Evolutionary conservation across 2,329 filamentous ascomycete species (phyloP).

Genomic region (Verticillium alfalfae): DNA sequence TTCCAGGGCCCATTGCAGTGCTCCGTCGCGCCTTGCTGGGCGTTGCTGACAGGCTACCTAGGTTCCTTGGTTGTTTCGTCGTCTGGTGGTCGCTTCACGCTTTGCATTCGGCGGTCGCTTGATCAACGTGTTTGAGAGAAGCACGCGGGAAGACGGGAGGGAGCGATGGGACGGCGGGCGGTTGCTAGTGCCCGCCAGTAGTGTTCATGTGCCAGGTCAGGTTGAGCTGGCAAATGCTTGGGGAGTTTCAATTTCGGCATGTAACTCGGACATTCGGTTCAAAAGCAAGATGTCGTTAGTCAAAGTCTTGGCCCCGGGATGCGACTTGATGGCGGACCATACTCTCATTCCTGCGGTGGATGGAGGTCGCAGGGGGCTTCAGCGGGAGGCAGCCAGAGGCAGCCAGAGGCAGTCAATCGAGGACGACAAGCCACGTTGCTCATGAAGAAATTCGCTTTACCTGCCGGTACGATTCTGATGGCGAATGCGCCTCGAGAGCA

Average conservation of each 20-base stretch:
- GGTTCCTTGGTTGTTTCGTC: not conserved
- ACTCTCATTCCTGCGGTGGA: not conserved
- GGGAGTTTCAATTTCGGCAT: not conserved
- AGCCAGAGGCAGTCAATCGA: not conserved
- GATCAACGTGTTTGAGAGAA: not conserved
- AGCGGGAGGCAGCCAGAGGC: not conserved
- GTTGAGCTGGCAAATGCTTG: not conserved
- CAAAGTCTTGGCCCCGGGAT: not conserved
- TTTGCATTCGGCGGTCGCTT: not conserved
- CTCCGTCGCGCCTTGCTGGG: not conserved
- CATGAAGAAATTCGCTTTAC: not conserved
- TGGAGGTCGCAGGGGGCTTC: not conserved
- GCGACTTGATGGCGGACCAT: not conserved
- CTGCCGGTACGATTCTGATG: not conserved
- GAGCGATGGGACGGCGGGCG: not conserved
- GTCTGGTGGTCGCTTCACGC: not conserved
- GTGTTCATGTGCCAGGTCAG: not conserved
- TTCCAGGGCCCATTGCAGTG: not conserved
- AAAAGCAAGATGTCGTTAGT: not conserved
- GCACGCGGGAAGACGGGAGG: not conserved
- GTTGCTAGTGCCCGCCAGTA: not conserved
- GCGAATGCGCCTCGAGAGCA: not conserved
- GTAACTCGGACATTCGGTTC: not conserved
- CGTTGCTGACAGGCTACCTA: not conserved
- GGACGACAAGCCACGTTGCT: not conserved